Conservation (phyloP, 345 rosid species). For the Salix suchowensis region DNA sequence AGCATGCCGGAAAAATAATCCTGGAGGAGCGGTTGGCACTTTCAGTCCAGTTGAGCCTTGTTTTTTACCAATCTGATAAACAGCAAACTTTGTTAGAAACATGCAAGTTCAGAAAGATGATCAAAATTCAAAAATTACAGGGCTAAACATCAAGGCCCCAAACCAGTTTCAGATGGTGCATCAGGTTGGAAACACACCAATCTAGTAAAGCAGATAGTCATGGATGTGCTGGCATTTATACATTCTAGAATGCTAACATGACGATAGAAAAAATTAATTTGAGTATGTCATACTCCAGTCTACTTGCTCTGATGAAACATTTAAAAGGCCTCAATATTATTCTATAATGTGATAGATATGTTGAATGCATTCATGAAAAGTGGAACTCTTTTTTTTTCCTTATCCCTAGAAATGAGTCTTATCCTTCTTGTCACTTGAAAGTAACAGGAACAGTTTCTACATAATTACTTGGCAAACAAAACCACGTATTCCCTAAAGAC, state of each 20-base stretch:
- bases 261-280: neutral
- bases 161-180: neutral
- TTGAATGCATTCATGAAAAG: neutral
- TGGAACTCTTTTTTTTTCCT: no score
- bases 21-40: constrained; percentile 42
- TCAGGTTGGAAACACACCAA: neutral
- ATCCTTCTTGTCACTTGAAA: neutral
- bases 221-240: no score
- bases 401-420: neutral
- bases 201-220: neutral
- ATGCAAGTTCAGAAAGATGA: neutral
- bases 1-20: constrained; percentile 62
- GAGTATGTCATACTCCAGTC: neutral
- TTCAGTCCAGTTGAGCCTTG: constrained; percentile 34
- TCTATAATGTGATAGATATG: neutral
- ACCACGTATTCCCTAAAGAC: neutral
- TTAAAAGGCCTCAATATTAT: neutral
- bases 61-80: constrained; percentile 45
- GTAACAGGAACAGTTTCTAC: neutral
- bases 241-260: neutral
- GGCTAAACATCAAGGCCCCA: neutral
- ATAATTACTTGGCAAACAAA: neutral
- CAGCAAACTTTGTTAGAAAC: neutral
- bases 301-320: neutral
- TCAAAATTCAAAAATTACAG: neutral